Evolutionary conservation across 2,329 filamentous ascomycete genomes (phyloP).

Genomic region (Diaporthe citrichinensis): DNA sequence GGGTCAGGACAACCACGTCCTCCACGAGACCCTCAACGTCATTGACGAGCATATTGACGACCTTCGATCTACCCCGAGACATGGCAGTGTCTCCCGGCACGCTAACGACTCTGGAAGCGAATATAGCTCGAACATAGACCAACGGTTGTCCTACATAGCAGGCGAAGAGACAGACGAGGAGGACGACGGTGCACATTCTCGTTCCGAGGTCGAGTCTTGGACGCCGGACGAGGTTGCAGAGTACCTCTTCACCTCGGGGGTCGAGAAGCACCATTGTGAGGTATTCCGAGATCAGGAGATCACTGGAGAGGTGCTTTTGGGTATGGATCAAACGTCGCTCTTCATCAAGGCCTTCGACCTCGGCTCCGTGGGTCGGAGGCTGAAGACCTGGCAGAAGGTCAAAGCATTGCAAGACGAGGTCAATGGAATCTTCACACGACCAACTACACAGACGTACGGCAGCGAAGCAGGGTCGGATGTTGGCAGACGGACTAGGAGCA

Average conservation of each 20-base stretch:
- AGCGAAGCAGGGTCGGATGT: constrained; percentile 73
- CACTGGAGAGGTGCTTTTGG: constrained; percentile 89
- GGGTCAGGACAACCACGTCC: constrained; percentile 79
- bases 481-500: constrained; percentile 64
- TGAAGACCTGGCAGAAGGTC: constrained; percentile 98
- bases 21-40: constrained; percentile 94
- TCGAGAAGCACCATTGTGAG: constrained; percentile 91
- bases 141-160: constrained; percentile 90
- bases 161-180: constrained; percentile 97
- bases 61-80: constrained; percentile 71
- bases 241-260: constrained; percentile 86
- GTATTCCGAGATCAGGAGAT: constrained; percentile 98
- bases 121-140: constrained; percentile 84
- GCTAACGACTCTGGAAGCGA: constrained; percentile 88
- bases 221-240: constrained; percentile 86
- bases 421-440: constrained; percentile 64
- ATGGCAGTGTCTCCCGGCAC: constrained; percentile 63
- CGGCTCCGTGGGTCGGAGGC: constrained; percentile 87
- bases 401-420: constrained; percentile 92
- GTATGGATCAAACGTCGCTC: constrained; percentile 95
- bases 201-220: constrained; percentile 84
- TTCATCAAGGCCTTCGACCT: constrained; percentile 97
- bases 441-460: constrained; percentile 69
- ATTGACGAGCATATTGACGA: constrained; percentile 98
- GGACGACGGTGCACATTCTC: constrained; percentile 78